Conservation (phyloP, 1,139 yeast species). For the Diutina rugosa region DNA sequence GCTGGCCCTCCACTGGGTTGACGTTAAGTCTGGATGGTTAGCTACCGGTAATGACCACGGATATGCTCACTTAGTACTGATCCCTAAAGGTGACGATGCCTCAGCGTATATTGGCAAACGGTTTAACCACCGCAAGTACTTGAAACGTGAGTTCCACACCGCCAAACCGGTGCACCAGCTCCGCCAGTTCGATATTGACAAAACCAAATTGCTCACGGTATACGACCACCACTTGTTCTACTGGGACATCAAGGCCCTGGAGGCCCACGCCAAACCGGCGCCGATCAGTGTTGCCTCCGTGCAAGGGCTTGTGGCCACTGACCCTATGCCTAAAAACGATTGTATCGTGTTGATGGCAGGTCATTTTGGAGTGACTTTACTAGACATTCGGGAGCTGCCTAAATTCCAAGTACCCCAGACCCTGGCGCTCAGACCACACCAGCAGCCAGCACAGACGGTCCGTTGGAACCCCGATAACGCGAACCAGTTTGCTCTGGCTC, state of each 20-base stretch:
- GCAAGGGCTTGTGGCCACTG: conserved; percentile 40
- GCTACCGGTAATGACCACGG: conserved; percentile 67
- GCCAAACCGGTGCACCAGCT: conserved; percentile 12
- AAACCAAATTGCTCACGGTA: conserved; percentile 32
- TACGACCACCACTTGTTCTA: conserved; percentile 53
- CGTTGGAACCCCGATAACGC: conserved; percentile 55
- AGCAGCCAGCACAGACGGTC: conserved; percentile 20
- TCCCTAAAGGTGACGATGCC: conserved; percentile 38
- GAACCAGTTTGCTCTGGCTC: conserved; percentile 55
- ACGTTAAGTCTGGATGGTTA: conserved; percentile 19
- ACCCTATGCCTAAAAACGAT: conserved; percentile 29
- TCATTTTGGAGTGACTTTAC: conserved; percentile 53
- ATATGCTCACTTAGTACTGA: conserved; percentile 48
- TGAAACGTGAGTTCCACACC: conserved; percentile 15
- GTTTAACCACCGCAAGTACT: conserved; percentile 59
- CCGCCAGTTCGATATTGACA: conserved; percentile 19
- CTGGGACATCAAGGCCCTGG: conserved; percentile 59
- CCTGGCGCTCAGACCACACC: conserved; percentile 4
- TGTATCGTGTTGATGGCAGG: conserved; percentile 47
- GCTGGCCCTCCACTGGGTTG: conserved; percentile 52
- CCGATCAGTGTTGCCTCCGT: conserved; percentile 42
- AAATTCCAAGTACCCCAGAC: neutral
- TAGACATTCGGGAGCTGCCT: conserved; percentile 37
- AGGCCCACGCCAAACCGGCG: conserved; percentile 22
- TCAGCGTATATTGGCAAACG: conserved; percentile 65